A percentile compares a stretch with the other conserved stretches of the same genome.
Evolutionary conservation across 148 eudicot genomes (phyloP).

Genomic region (Rhododendron ovatum): DNA sequence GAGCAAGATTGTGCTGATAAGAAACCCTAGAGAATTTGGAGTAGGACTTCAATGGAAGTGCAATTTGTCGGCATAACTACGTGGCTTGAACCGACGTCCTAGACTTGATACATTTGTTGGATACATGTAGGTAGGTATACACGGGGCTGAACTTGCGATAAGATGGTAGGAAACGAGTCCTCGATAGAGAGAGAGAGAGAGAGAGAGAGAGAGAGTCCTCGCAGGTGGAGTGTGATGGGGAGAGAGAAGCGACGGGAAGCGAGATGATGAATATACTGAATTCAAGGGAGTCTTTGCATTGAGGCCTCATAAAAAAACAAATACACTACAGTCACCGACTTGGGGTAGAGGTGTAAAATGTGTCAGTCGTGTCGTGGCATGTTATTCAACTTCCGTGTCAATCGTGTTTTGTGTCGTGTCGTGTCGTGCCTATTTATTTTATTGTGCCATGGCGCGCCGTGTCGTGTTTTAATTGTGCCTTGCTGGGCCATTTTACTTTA

Average conservation of each 20-base stretch:
- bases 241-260: neutral
- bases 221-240: neutral
- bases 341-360: too few relatives aligned
- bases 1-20: neutral
- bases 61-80: neutral
- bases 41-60: neutral
- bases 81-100: neutral
- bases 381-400: too few relatives aligned
- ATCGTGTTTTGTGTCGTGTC: too few relatives aligned
- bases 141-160: conserved; percentile 1
- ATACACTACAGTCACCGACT: too few relatives aligned
- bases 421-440: too few relatives aligned
- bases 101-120: conserved; percentile 4
- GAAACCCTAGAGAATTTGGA: neutral
- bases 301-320: neutral
- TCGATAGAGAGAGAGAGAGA: neutral
- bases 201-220: neutral
- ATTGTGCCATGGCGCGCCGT: too few relatives aligned
- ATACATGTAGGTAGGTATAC: neutral
- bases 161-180: neutral
- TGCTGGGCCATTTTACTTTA: too few relatives aligned
- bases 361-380: too few relatives aligned
- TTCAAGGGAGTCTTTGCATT: neutral
- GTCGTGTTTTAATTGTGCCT: too few relatives aligned
- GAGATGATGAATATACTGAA: neutral